A percentile compares a stretch with the other conserved stretches of the same genome.
Conservation (phyloP, 768 basidiomycete genomes). For the Chlorophyllum brunneum region DNA sequence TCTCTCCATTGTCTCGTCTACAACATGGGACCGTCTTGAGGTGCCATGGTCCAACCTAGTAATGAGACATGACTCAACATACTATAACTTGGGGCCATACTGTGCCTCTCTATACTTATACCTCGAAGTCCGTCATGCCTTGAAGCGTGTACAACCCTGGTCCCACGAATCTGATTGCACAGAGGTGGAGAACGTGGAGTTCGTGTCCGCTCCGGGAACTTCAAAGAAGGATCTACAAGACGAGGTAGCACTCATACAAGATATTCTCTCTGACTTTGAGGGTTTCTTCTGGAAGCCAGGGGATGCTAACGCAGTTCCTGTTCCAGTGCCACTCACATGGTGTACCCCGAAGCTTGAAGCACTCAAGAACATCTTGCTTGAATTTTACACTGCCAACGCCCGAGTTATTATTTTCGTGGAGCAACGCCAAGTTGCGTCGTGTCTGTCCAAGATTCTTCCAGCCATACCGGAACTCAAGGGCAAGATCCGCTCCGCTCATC, state of each 20-base stretch:
- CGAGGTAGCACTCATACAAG: slow-evolving; percentile 30
- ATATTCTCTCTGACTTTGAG: slow-evolving; percentile 44
- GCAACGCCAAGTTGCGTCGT: slow-evolving; percentile 75
- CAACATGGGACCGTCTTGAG: slow-evolving; percentile 49
- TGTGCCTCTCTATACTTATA: slow-evolving; percentile 72
- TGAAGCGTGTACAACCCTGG: slow-evolving; percentile 20
- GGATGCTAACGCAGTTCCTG: slow-evolving; percentile 29
- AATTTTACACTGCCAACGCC: slow-evolving; percentile 51
- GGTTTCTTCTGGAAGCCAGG: slow-evolving; percentile 39
- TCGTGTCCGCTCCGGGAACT: slow-evolving; percentile 13
- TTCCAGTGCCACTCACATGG: slow-evolving; percentile 52
- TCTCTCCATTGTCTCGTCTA: slow-evolving; percentile 30
- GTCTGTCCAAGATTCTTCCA: slow-evolving; percentile 61
- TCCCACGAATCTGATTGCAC: neutral
- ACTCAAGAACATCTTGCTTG: slow-evolving; percentile 58
- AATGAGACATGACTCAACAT: slow-evolving; percentile 57
- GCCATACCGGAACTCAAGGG: slow-evolving; percentile 54
- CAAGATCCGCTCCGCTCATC: slow-evolving; percentile 54
- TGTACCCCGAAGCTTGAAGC: slow-evolving; percentile 68
- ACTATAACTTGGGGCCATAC: slow-evolving; percentile 66
- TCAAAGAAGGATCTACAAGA: slow-evolving; percentile 26
- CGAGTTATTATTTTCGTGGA: slow-evolving; percentile 88
- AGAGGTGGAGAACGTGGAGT: slow-evolving; percentile 18
- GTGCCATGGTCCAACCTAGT: slow-evolving; percentile 60
- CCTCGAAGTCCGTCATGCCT: slow-evolving; percentile 50